Percentiles rank a stretch among this genome's conserved stretches.
phyloP scores from a whole-genome alignment of 129 eudicot species.

The Pseudognaphalium luteoalbum region DNA sequence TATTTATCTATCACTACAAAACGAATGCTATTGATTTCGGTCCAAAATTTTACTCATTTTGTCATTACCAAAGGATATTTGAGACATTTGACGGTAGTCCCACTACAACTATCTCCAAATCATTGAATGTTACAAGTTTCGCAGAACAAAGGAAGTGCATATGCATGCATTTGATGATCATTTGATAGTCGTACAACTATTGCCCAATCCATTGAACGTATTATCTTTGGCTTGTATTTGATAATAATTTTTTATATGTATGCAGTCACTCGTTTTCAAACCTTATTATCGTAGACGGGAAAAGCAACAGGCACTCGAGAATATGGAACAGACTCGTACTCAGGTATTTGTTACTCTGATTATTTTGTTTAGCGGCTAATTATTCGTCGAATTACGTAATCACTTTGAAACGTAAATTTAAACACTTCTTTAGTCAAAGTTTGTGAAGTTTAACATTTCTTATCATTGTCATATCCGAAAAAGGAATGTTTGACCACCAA shows the following conservation, averaged over 20 bases:
- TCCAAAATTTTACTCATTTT: not conserved
- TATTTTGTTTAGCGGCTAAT: not conserved
- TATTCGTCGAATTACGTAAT: not conserved
- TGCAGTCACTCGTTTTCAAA: conserved; percentile 70
- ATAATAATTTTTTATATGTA: conserved; percentile 12
- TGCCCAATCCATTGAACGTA: no score
- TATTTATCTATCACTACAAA: not conserved
- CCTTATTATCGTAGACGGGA: conserved; percentile 81
- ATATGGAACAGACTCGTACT: conserved; percentile 58
- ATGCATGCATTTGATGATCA: not conserved
- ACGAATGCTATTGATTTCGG: not conserved
- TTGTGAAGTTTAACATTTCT: not conserved
- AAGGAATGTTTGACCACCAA: conserved; percentile 16
- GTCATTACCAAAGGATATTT: not conserved
- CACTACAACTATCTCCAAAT: not conserved
- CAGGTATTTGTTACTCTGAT: conserved; percentile 54
- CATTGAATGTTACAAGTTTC: not conserved
- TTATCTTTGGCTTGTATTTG: conserved; percentile 3
- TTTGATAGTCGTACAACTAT: no score
- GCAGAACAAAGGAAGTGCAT: not conserved
- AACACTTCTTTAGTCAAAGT: not conserved
- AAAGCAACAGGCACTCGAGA: conserved; percentile 73
- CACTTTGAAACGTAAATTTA: not conserved
- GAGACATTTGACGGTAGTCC: not conserved
- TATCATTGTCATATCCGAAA: not conserved